Evolutionary conservation across 2,329 filamentous ascomycete species (phyloP).

Genomic region (Colletotrichum truncatum): DNA sequence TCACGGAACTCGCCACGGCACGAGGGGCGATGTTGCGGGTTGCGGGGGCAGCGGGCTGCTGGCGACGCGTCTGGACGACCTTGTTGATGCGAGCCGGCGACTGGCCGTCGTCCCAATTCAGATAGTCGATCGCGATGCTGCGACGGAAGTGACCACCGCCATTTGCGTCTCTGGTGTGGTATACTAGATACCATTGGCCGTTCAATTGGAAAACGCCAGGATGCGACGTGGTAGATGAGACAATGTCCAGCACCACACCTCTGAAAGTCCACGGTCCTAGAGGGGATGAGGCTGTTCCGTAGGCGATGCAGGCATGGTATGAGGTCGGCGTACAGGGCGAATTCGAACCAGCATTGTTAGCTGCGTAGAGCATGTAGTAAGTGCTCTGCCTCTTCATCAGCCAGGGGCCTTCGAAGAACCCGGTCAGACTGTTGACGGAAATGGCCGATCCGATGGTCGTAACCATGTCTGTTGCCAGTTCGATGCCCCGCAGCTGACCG

Average conservation of each 20-base stretch:
- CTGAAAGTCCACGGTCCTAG: constrained; percentile 47
- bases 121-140: constrained; percentile 34
- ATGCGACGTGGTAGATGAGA: constrained; percentile 47
- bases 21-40: constrained; percentile 43
- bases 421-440: constrained; percentile 37
- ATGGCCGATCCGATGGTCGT: constrained; percentile 38
- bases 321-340: constrained; percentile 47
- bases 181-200: constrained; percentile 42
- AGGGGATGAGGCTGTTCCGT: constrained; percentile 43
- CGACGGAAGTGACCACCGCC: constrained; percentile 45
- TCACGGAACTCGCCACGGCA: constrained; percentile 36
- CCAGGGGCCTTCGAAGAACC: constrained; percentile 50
- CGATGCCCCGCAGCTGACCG: constrained; percentile 41
- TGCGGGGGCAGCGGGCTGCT: constrained; percentile 32
- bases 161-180: constrained; percentile 46
- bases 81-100: constrained; percentile 39
- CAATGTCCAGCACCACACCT: constrained; percentile 43
- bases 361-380: constrained; percentile 50
- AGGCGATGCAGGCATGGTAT: constrained; percentile 48
- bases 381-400: constrained; percentile 43
- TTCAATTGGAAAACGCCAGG: constrained; percentile 41
- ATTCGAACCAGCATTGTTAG: constrained; percentile 45
- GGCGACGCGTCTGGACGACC: constrained; percentile 40
- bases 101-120: constrained; percentile 36
- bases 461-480: constrained; percentile 46